Base-by-base conservation (phyloP, 306 rosid genomes). In the Dalbergia cultrata region DNA sequence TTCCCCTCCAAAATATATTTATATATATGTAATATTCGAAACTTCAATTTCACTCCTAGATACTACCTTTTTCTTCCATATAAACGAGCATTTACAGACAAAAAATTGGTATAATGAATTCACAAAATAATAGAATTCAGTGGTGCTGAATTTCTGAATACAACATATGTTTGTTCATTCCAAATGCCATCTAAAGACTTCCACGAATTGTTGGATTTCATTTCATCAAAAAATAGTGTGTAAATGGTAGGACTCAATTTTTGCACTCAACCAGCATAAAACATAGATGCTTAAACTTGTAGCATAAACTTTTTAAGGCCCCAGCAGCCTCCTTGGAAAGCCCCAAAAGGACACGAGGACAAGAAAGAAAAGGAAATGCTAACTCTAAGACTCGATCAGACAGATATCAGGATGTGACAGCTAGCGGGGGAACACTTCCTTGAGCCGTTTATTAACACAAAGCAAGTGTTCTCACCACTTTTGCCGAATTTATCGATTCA, bases 391-490 rank as follows among this genome's bases (percentile, higher is more conserved):
- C 9, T 66, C 34, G 22, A 47, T 47, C 71, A 58, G 52, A 60
- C 26, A 66, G 47, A 61, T 68, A 50, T 56, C 26, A 4, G 4
- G 60, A 56, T 22, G 58, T 37, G 19, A 75, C 53, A 75, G 57
- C 54, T 41, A 17, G 26, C 52, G 5, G 75, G 43, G 19, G 78
- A 72, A 63, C 59, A 72, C 19, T 79, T 45, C 52, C 52, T 47
- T 54, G 47, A 75, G 66, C 72, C 26, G 50, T 16, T 22, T 10
- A 74, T 43, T 14, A 4, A 35, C 62, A 54, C 56, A 81, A 66
- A 67, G 75, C 76, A 70, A 33, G 39, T 47, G 52, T 49, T 56
- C 49, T 59, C 75, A 56, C 39, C 18, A n/a, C 72, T 81, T 64
- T 22, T 26, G 45, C 68, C 41, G 18, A 65, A 54, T 52, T 73